Conservation (phyloP, 257 asterid species). For the Ophiorrhiza pumila region DNA sequence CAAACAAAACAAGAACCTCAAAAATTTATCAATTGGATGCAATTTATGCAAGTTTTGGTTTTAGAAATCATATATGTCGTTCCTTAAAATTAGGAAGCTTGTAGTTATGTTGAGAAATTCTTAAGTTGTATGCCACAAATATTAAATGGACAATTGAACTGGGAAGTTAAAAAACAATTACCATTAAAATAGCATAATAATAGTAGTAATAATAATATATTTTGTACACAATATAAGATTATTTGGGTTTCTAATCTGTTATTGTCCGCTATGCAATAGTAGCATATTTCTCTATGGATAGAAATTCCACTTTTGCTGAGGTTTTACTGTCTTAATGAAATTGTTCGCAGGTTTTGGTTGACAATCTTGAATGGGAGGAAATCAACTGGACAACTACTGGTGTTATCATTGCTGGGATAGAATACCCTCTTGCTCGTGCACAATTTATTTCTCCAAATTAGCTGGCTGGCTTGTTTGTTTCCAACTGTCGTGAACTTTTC, state of each 20-base stretch:
- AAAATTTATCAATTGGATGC: background rate
- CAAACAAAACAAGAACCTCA: no score
- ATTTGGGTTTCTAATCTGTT: background rate
- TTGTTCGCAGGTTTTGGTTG: constrained; percentile 68
- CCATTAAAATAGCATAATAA: no score
- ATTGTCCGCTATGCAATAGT: background rate
- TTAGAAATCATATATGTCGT: background rate
- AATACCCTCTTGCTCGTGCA: constrained; percentile 79
- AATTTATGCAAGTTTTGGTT: background rate
- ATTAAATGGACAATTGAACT: background rate
- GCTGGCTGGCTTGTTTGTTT: constrained; percentile 1
- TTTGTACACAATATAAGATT: background rate
- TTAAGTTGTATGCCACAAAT: background rate
- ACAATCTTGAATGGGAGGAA: constrained; percentile 87
- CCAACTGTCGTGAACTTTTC: background rate
- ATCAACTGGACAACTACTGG: constrained; percentile 86
- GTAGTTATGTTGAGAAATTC: background rate
- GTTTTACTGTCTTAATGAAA: constrained; percentile 4
- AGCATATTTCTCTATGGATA: background rate
- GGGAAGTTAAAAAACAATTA: background rate
- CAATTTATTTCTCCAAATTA: constrained; percentile 71
- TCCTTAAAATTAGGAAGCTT: background rate
- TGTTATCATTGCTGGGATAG: constrained; percentile 72
- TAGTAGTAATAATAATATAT: no score
- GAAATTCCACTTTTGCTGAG: background rate